Evolutionary conservation across 2,329 filamentous ascomycete species (phyloP), one percentile per base, ranked within the genome.

Genomic region (Penicillium sp.): DNA sequence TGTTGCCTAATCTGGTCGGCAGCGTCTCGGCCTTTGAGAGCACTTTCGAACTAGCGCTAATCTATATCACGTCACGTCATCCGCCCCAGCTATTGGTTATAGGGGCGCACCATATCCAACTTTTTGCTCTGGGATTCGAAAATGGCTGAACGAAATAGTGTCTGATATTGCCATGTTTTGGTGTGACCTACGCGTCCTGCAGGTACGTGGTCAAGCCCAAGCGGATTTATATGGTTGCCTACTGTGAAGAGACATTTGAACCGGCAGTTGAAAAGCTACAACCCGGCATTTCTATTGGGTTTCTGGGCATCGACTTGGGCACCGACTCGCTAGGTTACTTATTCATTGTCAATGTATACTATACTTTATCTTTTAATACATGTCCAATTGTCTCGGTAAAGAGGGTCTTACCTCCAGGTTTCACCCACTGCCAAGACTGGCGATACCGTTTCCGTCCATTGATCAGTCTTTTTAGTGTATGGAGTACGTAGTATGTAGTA

Each of bases 111-210:
- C 19, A 5, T 46, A 14, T 27, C 26, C 44, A 26, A 13, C 11
- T 3, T 22, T 45, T 6, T n/a, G 19, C 13, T 16, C 31, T 33
- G 31, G 31, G 11, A 33, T 7, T 33, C 7, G 13, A 1, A 33
- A 27, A 39, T 29, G 41, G 37, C 48, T 43, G 48, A 14, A 22
- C 10, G 8, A 9, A 8, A 39, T 19, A 31, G 29, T 16, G 8
- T 8, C 35, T 39, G 27, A 22, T 31, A 35, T 16, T 33, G n/a
- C 19, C 33, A 37, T 10, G 31, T 33, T 33, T 6, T 16, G 10
- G 39, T 41, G 39, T 41, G 19, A 41, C 39, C 45, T 62, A 63
- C 61, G 59, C 61, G 61, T 62, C 59, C 61, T 63, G 61, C 59
- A 61, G 61, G 52, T 58, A 60, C 52, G 9, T 41, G 43, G 14